These are phyloP conservation scores for Calonectria crousiana DNA, from an alignment of 2,329 filamentous ascomycete genomes.

Conservation along the genomic window DNA sequence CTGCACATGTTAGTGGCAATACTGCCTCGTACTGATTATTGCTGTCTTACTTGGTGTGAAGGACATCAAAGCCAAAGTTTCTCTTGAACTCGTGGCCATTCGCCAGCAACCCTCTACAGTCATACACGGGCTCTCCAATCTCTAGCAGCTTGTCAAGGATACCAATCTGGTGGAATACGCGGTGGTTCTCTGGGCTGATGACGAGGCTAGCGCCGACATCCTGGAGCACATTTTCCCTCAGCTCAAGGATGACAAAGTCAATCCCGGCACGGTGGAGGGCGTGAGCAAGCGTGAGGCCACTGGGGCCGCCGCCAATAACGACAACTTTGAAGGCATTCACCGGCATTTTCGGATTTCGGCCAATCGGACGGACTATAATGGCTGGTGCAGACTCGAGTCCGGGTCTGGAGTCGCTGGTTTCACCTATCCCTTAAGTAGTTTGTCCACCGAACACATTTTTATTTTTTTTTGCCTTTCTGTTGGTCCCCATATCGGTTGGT, in stretches of 20 bases:
- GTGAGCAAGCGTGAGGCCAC: slow-evolving; percentile 44
- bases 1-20: slow-evolving; percentile 5
- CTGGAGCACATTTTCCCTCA: slow-evolving; percentile 40
- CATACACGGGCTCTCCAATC: neutral
- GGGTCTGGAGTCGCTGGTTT: neutral
- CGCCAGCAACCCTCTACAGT: neutral
- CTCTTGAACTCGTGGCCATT: slow-evolving; percentile 3
- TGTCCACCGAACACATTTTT: neutral
- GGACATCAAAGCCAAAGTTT: neutral
- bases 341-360: neutral
- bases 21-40: neutral
- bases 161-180: slow-evolving; percentile 26
- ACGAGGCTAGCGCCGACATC: slow-evolving; percentile 36
- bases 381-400: neutral
- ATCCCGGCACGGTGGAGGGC: slow-evolving; percentile 45
- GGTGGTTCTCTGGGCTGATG: slow-evolving; percentile 13
- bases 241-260: slow-evolving; percentile 55
- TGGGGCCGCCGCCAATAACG: slow-evolving; percentile 44
- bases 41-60: slow-evolving; percentile 11
- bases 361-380: no score
- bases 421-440: slow-evolving; percentile 6
- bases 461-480: neutral
- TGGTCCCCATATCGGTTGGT: neutral
- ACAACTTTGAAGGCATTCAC: slow-evolving; percentile 37
- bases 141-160: slow-evolving; percentile 12